A percentile compares a stretch with the other conserved stretches of the same genome.
phyloP scores from a whole-genome alignment of 2,329 filamentous ascomycete species.

The Aspergillus jensenii region DNA sequence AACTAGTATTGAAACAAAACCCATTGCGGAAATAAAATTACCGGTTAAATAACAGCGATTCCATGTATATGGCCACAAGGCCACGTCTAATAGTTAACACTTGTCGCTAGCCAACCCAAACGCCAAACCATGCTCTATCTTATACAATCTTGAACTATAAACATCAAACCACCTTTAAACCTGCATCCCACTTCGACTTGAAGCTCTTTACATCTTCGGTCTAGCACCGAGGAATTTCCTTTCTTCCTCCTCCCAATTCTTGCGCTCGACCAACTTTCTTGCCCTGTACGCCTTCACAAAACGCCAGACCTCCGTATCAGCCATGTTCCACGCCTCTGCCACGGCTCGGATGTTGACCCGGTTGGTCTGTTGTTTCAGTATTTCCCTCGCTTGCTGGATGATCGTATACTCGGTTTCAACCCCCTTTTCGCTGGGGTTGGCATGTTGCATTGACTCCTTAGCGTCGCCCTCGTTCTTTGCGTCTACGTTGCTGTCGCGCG shows the following conservation, averaged over 20 bases:
- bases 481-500: constrained; percentile 49
- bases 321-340: constrained; percentile 57
- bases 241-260: constrained; percentile 63
- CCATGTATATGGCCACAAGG: no score
- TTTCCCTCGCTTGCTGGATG: constrained; percentile 51
- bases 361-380: constrained; percentile 41
- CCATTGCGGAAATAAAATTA: no score
- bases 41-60: no score
- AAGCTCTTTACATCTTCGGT: constrained; percentile 12
- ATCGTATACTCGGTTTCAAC: constrained; percentile 47
- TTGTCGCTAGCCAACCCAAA: not conserved
- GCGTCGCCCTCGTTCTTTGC: constrained; percentile 33
- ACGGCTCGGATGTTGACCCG: constrained; percentile 43
- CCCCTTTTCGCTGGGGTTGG: constrained; percentile 39
- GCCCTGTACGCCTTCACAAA: constrained; percentile 62
- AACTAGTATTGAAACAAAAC: no score
- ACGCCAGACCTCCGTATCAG: constrained; percentile 64
- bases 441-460: constrained; percentile 37
- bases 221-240: constrained; percentile 52
- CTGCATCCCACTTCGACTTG: not conserved
- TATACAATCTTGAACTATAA: not conserved
- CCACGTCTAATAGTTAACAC: no score
- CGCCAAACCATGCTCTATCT: not conserved
- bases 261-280: constrained; percentile 55
- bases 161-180: not conserved